Evolutionary conservation across 108 stramenopile genomes (phyloP).

Genomic region (Skeletonema grethae): DNA sequence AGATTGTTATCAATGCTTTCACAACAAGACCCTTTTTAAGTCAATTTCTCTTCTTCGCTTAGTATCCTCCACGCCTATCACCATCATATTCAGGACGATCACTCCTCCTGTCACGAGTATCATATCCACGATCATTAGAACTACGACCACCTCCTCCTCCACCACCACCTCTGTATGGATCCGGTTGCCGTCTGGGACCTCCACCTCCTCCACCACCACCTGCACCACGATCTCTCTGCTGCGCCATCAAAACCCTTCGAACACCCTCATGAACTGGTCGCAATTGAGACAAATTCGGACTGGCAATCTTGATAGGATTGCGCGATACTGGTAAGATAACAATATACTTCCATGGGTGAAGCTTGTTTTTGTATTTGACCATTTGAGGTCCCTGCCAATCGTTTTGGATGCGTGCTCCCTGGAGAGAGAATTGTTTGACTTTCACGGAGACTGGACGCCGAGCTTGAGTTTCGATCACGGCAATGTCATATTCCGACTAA

Average conservation of each 20-base stretch:
- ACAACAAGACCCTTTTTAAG: background rate
- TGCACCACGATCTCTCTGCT: constrained; percentile 65
- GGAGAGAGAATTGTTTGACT: constrained; percentile 90
- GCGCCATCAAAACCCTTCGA: constrained; percentile 78
- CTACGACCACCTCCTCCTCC: constrained; percentile 5
- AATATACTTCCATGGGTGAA: constrained; percentile 91
- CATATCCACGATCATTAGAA: background rate
- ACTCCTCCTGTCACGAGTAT: constrained; percentile 14
- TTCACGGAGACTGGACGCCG: constrained; percentile 89
- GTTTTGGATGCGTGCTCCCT: constrained; percentile 89
- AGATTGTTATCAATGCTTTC: constrained; percentile 1
- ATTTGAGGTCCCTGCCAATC: constrained; percentile 93
- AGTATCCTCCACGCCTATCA: constrained; percentile 4
- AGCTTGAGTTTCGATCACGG: constrained; percentile 90
- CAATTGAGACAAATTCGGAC: constrained; percentile 76
- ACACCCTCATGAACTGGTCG: constrained; percentile 90
- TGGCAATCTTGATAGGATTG: constrained; percentile 92
- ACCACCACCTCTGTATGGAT: constrained; percentile 10
- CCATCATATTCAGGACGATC: background rate
- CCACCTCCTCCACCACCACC: constrained; percentile 24
- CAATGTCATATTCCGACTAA: constrained; percentile 90
- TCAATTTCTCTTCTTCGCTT: background rate
- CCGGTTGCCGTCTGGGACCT: constrained; percentile 12
- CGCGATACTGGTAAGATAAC: constrained; percentile 79
- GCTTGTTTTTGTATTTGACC: constrained; percentile 92